Evolutionary conservation across 1,284 basidiomycete species (phyloP).

Genomic region (Taiwanofungus camphoratus): DNA sequence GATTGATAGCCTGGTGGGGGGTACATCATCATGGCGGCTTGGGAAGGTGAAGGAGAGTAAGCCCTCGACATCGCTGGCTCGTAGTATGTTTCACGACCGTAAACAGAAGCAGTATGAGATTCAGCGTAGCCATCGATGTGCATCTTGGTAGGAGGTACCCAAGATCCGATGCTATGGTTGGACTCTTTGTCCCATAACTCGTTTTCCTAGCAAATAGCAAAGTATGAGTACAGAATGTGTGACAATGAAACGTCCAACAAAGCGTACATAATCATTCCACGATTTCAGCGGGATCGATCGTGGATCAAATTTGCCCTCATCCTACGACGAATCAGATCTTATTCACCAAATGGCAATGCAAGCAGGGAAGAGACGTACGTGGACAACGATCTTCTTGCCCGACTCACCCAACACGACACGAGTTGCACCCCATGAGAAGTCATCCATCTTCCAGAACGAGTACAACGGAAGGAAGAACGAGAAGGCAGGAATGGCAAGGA

Average conservation of each 20-base stretch:
- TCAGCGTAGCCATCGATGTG: slow-evolving; percentile 69
- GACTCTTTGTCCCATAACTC: slow-evolving; percentile 97
- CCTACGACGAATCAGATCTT: slow-evolving; percentile 39
- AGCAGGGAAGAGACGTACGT: slow-evolving; percentile 50
- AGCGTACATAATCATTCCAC: slow-evolving; percentile 87
- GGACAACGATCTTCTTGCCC: slow-evolving; percentile 92
- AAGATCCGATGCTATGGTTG: slow-evolving; percentile 85
- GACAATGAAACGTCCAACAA: not conserved
- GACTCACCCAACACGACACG: slow-evolving; percentile 92
- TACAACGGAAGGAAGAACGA: slow-evolving; percentile 93
- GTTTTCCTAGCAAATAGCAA: slow-evolving; percentile 56
- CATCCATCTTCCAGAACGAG: slow-evolving; percentile 99
- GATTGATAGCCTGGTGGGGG: slow-evolving; percentile 66
- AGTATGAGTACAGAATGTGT: not conserved
- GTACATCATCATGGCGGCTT: slow-evolving; percentile 40
- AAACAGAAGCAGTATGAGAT: slow-evolving; percentile 68
- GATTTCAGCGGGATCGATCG: slow-evolving; percentile 89
- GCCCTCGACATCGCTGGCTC: slow-evolving; percentile 49
- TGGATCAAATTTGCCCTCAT: slow-evolving; percentile 96
- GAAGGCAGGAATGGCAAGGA: slow-evolving; percentile 87
- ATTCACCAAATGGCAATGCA: no score
- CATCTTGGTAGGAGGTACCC: slow-evolving; percentile 67
- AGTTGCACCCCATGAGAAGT: slow-evolving; percentile 97
- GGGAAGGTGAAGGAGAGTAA: slow-evolving; percentile 67
- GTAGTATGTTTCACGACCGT: slow-evolving; percentile 80